phyloP scores from a whole-genome alignment of 768 basidiomycete species.

The Tulasnella sp. region DNA sequence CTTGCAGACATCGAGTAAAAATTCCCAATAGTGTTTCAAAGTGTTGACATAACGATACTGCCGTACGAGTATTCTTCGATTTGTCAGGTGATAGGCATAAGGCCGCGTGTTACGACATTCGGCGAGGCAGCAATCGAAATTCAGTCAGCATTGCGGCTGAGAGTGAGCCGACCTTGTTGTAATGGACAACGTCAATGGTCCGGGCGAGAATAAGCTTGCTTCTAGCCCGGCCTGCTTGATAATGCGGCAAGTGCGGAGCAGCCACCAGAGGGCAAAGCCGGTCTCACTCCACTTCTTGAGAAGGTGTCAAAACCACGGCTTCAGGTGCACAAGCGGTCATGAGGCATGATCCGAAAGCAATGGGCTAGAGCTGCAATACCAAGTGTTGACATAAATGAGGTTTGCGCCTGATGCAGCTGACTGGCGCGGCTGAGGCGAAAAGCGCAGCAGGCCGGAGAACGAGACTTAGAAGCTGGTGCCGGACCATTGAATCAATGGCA shows the following conservation, averaged over 20 bases:
- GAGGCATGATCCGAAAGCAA: not conserved
- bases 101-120: not conserved
- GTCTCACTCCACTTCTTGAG: not conserved
- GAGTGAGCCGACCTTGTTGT: not conserved
- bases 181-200: not conserved
- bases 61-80: not conserved
- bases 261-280: not conserved
- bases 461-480: not conserved
- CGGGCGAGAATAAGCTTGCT: not conserved
- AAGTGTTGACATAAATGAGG: not conserved
- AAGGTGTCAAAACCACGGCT: conserved; percentile 12
- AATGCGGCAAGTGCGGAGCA: not conserved
- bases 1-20: not conserved
- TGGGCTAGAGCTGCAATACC: not conserved
- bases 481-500: not conserved
- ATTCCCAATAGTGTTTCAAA: not conserved
- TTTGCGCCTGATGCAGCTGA: not conserved
- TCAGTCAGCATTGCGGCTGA: conserved; percentile 1
- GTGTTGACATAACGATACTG: not conserved
- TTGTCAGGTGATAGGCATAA: not conserved
- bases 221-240: not conserved
- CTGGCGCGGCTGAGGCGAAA: too few species aligned
- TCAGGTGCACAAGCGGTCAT: not conserved
- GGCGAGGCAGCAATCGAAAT: not conserved
- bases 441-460: too few species aligned